Evolutionary conservation across 1,284 basidiomycete genomes (phyloP), one percentile per base, ranked within the genome.

Genomic region (Apiotrichum montevideense): DNA sequence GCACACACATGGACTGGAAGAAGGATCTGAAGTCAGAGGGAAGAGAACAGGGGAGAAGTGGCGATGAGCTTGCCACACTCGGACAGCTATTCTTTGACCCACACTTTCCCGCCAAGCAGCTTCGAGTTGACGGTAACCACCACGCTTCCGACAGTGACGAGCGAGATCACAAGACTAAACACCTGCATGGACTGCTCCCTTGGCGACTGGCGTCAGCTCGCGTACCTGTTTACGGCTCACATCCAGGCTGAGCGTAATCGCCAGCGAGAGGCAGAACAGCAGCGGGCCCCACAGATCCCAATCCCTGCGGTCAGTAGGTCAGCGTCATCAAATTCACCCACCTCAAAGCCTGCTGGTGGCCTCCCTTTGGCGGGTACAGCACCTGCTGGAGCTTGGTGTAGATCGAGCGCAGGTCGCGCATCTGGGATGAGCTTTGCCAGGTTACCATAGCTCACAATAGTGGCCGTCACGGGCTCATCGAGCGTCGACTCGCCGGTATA

Each of bases 251-350:
- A 96, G 82, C 78, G 95, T 85, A 51, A 93, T 88, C 44, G 87
- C 90, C 11, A 96, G 80, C 21, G 84, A 78, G 56, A 96, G 80
- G 69, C 89, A 94, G 53, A 96, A 82, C 41, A 95, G 82, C 6
- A 96, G 80, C 9, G 92, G 93, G 2, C 92, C 93, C 93, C 92
- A 97, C 40, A 97, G 80, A 75, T 97, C 92, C 93, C 93, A 97
- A 69, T 96, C 93, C 62, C 90, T 90, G 65, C n/a, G 32, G n/a
- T 11, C 4, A 29, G 34, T n/a, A 15, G 10, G 53, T 54, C 8
- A 4, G 13, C 13, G 13, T 39, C 13, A 39, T 2, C 37, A 3
- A 2, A 39, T 2, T 4, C 4, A 61, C 80, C 58, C 52, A 88
- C 88, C 82, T 82, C 33, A 92, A 76, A 4, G 91, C 87, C 75